Evolutionary conservation across 352 stramenopile genomes (phyloP), one percentile per base, ranked within the genome.

Genomic region (Globisporangium abappressorium): DNA sequence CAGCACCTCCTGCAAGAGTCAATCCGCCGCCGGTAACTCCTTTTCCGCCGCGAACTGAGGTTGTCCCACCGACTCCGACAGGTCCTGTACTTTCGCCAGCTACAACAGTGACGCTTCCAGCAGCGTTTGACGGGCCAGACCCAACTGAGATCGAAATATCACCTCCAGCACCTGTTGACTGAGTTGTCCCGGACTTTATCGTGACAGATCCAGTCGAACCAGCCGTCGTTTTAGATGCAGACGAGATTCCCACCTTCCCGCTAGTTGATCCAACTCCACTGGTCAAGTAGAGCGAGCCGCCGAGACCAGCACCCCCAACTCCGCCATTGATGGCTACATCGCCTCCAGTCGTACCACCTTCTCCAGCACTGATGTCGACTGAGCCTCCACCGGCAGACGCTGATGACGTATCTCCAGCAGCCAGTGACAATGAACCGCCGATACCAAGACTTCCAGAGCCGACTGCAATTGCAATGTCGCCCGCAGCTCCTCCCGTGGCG

Each of bases 401-500:
- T 33, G 70, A 69, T 43, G 66, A 72, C 24, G 75, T 71, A 33
- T 38, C 69, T 47, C 77, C 75, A 57, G 77, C 74, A 63, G 70
- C 57, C 49, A 89, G 69, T 12, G 71, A 79, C 49, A 84, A 26
- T 8, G 71, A 60, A 14, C 82, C 78, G 41, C 79, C 79, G 53
- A 70, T 62, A 33, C 81, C 81, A 41, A 79, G 70, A 53, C 73
- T 73, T 20, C 79, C 78, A 57, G 71, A 78, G 11, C 81, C 81
- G 49, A 85, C 78, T 47, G 71, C 65, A 15, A 89, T 46, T 14
- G 66, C 63, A 34, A 89, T 76, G 24, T 87, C 78, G 26, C 81
- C 81, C 14, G 75, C 81, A 66, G 77, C 72, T 26, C 79, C 81
- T 43, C 78, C 78, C n/a, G 75, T 65, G 11, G 78, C 77, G 59